These are phyloP conservation scores for Anthoceros angustus DNA, from an alignment of 225 moss, liverwort and hornwort genomes.

Conservation along the genomic window DNA sequence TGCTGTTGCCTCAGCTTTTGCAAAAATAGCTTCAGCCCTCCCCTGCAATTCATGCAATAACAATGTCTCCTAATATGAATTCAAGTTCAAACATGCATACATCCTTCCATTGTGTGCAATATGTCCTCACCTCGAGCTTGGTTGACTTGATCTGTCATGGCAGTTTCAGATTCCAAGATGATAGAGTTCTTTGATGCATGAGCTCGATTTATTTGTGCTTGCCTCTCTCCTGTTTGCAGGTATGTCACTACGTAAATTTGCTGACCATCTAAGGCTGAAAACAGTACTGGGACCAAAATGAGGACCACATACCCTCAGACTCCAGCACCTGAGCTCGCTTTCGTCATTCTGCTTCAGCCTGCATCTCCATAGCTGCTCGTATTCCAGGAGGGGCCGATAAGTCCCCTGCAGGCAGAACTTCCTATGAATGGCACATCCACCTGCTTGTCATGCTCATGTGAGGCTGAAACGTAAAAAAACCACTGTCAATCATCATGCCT, in stretches of 20 bases:
- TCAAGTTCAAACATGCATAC: too few species aligned
- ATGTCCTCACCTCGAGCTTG: slow-evolving; percentile 46
- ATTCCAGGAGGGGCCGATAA: slow-evolving; percentile 89
- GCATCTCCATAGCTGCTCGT: slow-evolving; percentile 98
- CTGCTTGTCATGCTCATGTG: background rate
- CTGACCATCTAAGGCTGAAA: background rate
- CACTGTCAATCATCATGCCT: too few species aligned
- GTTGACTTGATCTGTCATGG: slow-evolving; percentile 94
- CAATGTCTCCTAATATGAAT: too few species aligned
- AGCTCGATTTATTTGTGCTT: slow-evolving; percentile 92
- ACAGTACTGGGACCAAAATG: too few species aligned
- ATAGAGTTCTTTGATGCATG: slow-evolving; percentile 97
- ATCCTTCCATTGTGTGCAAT: too few species aligned
- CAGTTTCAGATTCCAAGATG: slow-evolving; percentile 94
- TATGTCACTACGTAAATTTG: background rate
- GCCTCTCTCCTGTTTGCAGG: slow-evolving; percentile 57
- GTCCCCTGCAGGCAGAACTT: slow-evolving; percentile 25
- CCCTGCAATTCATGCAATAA: too few species aligned
- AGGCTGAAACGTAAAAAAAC: background rate
- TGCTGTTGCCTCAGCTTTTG: slow-evolving; percentile 81
- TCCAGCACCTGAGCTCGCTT: slow-evolving; percentile 99
- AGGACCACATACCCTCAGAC: slow-evolving; percentile 39
- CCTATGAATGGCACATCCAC: background rate
- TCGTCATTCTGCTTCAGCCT: slow-evolving; percentile 92
- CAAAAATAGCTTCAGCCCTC: slow-evolving; percentile 95